Conservation (phyloP, 768 basidiomycete genomes). For the Leucocoprinus leucothites region DNA sequence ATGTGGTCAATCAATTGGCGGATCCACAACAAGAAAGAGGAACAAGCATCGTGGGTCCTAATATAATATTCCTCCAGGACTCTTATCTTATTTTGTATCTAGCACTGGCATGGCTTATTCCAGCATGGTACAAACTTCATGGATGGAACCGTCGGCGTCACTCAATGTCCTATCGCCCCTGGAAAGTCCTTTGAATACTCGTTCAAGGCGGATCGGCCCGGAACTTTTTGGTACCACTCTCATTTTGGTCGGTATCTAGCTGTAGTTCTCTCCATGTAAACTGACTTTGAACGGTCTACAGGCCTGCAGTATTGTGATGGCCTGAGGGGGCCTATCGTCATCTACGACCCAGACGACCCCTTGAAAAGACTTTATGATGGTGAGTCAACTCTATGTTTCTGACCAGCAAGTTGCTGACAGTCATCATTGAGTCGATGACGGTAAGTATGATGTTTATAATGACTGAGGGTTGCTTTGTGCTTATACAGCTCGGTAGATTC, state of each 20-base stretch:
- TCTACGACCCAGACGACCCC: slow-evolving; percentile 22
- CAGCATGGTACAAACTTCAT: slow-evolving; percentile 28
- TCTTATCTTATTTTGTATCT: not conserved
- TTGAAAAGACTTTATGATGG: slow-evolving; percentile 24
- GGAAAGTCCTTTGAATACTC: slow-evolving; percentile 35
- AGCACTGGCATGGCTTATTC: slow-evolving; percentile 35
- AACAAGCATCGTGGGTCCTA: slow-evolving; percentile 36
- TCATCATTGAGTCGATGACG: not conserved
- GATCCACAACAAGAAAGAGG: slow-evolving; percentile 35
- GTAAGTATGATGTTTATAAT: not conserved
- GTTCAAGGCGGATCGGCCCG: slow-evolving; percentile 37
- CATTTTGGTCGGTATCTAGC: slow-evolving; percentile 7
- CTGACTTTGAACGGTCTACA: not conserved
- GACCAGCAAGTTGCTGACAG: not conserved
- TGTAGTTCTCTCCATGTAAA: not conserved
- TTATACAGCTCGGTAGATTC: slow-evolving; percentile 10
- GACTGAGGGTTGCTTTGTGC: not conserved
- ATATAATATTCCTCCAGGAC: not conserved
- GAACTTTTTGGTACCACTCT: slow-evolving; percentile 42
- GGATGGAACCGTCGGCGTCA: slow-evolving; percentile 30
- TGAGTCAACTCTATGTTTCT: slow-evolving; percentile 7
- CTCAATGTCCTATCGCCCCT: slow-evolving; percentile 42
- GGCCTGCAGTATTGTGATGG: slow-evolving; percentile 24
- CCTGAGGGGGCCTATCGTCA: slow-evolving; percentile 19
- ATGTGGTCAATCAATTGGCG: slow-evolving; percentile 36